These are phyloP conservation scores for Mycocentrospora acerina DNA, from an alignment of 2,329 filamentous ascomycete species.

Conservation along the genomic window DNA sequence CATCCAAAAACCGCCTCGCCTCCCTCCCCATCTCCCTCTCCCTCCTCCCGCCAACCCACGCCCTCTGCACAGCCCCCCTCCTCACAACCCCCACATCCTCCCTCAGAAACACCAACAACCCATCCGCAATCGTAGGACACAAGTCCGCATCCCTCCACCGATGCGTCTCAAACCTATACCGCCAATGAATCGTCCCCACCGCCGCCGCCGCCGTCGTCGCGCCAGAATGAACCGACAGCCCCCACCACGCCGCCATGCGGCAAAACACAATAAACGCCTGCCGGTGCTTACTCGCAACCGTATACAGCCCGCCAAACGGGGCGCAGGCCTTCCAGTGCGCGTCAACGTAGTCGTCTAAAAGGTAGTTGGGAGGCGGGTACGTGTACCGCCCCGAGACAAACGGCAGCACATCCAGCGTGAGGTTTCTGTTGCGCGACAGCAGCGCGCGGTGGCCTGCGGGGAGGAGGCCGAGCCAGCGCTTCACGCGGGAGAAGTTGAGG, in stretches of 20 bases:
- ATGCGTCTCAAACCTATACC: constrained; percentile 10
- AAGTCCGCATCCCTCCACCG: background rate
- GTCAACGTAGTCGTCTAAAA: constrained; percentile 13
- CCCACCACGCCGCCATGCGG: constrained; percentile 19
- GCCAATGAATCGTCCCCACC: constrained; percentile 2
- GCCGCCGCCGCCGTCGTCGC: background rate
- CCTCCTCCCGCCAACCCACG: constrained; percentile 6
- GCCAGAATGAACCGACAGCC: background rate
- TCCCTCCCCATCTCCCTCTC: constrained; percentile 4
- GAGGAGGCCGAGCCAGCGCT: constrained; percentile 17
- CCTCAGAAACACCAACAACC: constrained; percentile 4
- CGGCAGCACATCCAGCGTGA: constrained; percentile 13
- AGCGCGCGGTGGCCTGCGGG: constrained; percentile 16
- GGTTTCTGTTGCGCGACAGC: constrained; percentile 15
- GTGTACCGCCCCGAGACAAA: constrained; percentile 6
- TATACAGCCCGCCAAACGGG: constrained; percentile 28
- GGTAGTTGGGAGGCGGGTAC: constrained; percentile 16
- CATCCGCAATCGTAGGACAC: background rate
- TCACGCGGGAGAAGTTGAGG: constrained; percentile 16
- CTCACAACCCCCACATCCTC: constrained; percentile 5
- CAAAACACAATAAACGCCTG: constrained; percentile 21
- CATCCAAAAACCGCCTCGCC: constrained; percentile 6
- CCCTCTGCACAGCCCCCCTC: constrained; percentile 5
- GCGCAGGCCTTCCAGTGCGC: constrained; percentile 25
- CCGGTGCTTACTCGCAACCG: constrained; percentile 3